Conservation (phyloP, 495 filamentous ascomycete genomes). For the Patellaria atrata region DNA sequence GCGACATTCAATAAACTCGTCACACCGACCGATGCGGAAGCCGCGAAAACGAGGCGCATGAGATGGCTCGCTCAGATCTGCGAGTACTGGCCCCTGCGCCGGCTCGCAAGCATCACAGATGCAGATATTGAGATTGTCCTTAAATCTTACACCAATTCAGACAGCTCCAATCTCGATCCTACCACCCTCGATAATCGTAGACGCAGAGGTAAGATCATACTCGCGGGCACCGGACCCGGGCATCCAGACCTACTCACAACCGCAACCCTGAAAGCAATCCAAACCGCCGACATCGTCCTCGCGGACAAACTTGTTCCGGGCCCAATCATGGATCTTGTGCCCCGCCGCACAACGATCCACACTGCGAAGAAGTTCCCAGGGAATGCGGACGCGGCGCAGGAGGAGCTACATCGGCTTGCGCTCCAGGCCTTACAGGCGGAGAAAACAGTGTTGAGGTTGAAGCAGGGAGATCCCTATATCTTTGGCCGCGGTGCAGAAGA, state of each 20-base stretch:
- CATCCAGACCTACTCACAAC: conserved; percentile 82
- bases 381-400: conserved; percentile 86
- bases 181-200: conserved; percentile 6
- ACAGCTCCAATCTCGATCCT: conserved; percentile 10
- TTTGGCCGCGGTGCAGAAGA: conserved; percentile 93
- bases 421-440: conserved; percentile 57
- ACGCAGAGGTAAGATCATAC: conserved; percentile 52
- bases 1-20: conserved; percentile 76
- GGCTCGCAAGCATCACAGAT: conserved; percentile 65
- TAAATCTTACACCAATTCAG: conserved; percentile 39
- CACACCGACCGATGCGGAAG: conserved; percentile 53
- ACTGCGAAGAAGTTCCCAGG: conserved; percentile 97
- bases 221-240: conserved; percentile 87
- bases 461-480: conserved; percentile 93
- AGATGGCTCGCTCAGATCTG: conserved; percentile 93
- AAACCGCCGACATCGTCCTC: conserved; percentile 69
- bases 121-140: conserved; percentile 62
- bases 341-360: conserved; percentile 73
- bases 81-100: conserved; percentile 91
- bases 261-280: conserved; percentile 78
- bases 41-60: conserved; percentile 65
- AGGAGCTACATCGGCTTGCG: conserved; percentile 73
- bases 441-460: conserved; percentile 69
- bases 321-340: conserved; percentile 74
- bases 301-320: conserved; percentile 93